A percentile compares a stretch with the other conserved stretches of the same genome.
phyloP scores from a whole-genome alignment of 345 rosid species.

The Dipteronia dyeriana region DNA sequence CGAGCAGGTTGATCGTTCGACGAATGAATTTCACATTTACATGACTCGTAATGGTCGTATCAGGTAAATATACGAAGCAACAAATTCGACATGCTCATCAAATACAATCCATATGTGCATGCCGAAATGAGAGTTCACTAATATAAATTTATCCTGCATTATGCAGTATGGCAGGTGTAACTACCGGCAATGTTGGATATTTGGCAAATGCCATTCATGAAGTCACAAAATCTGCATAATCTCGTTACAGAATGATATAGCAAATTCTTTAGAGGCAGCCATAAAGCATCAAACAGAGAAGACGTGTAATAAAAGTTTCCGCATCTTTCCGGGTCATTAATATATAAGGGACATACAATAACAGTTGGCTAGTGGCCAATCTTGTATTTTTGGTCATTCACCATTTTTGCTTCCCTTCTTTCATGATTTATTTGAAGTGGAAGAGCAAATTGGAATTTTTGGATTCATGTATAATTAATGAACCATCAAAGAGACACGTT shows the following conservation, averaged over 20 bases:
- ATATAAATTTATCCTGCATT: background rate
- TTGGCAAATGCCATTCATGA: slow-evolving; percentile 86
- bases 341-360: background rate
- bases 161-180: slow-evolving; percentile 95
- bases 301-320: background rate
- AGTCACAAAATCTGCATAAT: slow-evolving; percentile 61
- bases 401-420: background rate
- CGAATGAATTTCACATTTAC: slow-evolving; percentile 78
- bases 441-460: background rate
- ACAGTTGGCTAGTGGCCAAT: background rate
- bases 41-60: slow-evolving; percentile 94
- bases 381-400: background rate
- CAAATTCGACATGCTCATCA: background rate
- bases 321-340: background rate
- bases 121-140: background rate
- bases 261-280: background rate
- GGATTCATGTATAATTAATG: too few species aligned
- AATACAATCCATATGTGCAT: background rate
- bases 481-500: too few species aligned
- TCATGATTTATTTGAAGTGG: background rate
- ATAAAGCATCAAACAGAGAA: background rate
- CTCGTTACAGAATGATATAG: background rate
- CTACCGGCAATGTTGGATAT: slow-evolving; percentile 77
- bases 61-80: slow-evolving; percentile 45
- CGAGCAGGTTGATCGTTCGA: slow-evolving; percentile 83